Evolutionary conservation across 2,329 filamentous ascomycete species (phyloP).

Genomic region (Alternaria arbusti): DNA sequence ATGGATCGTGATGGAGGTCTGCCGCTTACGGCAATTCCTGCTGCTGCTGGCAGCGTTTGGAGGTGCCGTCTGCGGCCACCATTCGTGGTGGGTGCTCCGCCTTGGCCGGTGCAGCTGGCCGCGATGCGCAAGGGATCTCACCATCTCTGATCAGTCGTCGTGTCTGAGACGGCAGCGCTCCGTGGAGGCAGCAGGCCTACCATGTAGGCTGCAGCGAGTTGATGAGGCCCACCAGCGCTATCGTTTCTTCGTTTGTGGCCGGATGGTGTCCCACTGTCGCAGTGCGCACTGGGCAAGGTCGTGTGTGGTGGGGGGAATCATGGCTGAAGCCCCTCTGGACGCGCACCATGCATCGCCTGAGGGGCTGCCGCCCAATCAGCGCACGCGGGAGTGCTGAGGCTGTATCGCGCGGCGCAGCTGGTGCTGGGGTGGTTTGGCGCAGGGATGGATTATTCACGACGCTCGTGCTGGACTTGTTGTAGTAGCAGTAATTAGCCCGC

Average conservation of each 20-base stretch:
- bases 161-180: constrained; percentile 12
- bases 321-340: constrained; percentile 18
- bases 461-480: not conserved
- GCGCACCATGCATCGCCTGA: constrained; percentile 12
- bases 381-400: constrained; percentile 15
- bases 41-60: constrained; percentile 20
- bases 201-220: constrained; percentile 23
- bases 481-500: constrained; percentile 3
- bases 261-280: constrained; percentile 21
- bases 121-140: constrained; percentile 28
- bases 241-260: constrained; percentile 29
- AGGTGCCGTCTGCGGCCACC: constrained; percentile 21
- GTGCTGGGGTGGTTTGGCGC: constrained; percentile 2
- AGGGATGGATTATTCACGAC: constrained; percentile 16
- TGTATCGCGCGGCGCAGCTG: constrained; percentile 20
- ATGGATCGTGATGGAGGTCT: constrained; percentile 1
- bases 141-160: constrained; percentile 6
- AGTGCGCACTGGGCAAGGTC: constrained; percentile 6
- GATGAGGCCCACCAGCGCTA: constrained; percentile 31
- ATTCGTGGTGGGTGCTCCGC: constrained; percentile 26
- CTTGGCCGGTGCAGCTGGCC: constrained; percentile 35
- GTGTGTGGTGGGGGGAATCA: constrained; percentile 10
- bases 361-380: constrained; percentile 4
- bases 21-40: constrained; percentile 32
- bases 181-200: constrained; percentile 6